These are phyloP conservation scores for Tetrastigma voinierianum DNA, from an alignment of 164 flowering plant genomes.

Conservation along the genomic window DNA sequence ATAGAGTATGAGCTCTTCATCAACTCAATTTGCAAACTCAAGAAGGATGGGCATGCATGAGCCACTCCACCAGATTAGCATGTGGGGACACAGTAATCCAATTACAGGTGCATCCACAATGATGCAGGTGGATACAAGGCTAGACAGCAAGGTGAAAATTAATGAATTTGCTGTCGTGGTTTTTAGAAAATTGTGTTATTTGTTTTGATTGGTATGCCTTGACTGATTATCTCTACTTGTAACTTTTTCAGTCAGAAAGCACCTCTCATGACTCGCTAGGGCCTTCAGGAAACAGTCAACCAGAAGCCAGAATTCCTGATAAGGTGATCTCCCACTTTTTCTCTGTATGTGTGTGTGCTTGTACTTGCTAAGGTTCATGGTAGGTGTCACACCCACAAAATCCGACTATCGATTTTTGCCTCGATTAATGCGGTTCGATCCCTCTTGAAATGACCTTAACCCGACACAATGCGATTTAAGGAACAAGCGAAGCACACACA, in stretches of 20 bases:
- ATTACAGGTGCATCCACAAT: constrained; percentile 25
- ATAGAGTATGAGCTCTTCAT: constrained; percentile 35
- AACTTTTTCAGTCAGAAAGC: constrained; percentile 25
- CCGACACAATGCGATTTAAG: no score
- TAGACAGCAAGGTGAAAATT: constrained; percentile 33
- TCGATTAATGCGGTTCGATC: no score
- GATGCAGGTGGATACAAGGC: constrained; percentile 19
- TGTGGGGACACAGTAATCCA: constrained; percentile 40
- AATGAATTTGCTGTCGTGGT: constrained; percentile 6
- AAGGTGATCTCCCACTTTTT: constrained; percentile 30
- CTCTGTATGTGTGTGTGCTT: no score
- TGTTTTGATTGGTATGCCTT: not conserved
- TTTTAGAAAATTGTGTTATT: not conserved
- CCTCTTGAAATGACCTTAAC: no score
- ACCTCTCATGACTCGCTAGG: constrained; percentile 25
- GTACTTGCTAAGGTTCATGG: no score
- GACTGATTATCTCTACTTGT: not conserved
- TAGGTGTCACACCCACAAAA: no score
- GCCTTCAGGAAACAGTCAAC: constrained; percentile 32
- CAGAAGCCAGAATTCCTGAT: constrained; percentile 29
- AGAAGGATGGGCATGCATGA: constrained; percentile 47
- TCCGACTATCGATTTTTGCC: no score
- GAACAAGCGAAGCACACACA: no score
- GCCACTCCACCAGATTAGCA: constrained; percentile 41
- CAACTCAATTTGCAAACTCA: constrained; percentile 36